These are phyloP conservation scores for Mycena polygramma DNA, from an alignment of 768 basidiomycete genomes.

Conservation along the genomic window DNA sequence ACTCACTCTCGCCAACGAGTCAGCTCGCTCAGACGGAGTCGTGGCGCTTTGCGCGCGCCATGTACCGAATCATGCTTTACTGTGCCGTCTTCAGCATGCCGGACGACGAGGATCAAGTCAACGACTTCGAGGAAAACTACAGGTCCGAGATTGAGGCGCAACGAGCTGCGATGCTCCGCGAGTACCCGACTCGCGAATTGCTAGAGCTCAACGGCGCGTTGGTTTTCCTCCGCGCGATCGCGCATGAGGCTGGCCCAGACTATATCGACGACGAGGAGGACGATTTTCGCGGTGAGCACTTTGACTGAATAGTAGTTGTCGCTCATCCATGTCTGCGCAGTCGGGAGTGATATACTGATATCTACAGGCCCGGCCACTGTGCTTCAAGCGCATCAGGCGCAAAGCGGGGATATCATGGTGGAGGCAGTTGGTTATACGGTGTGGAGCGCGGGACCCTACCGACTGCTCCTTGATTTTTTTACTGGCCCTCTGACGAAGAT, in stretches of 20 bases:
- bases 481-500: neutral
- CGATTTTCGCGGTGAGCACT: neutral
- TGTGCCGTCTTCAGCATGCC: constrained; percentile 10
- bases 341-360: neutral
- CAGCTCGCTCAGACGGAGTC: constrained; percentile 9
- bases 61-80: constrained; percentile 28
- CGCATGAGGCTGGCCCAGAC: neutral
- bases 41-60: constrained; percentile 19
- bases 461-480: constrained; percentile 4
- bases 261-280: neutral
- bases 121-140: neutral
- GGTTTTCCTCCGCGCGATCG: constrained; percentile 4
- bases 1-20: neutral
- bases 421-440: neutral
- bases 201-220: constrained; percentile 1
- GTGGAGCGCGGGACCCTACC: neutral
- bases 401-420: neutral
- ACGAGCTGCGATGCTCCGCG: constrained; percentile 2
- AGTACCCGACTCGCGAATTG: constrained; percentile 15
- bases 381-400: neutral
- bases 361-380: constrained; percentile 11
- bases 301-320: neutral
- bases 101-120: neutral
- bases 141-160: neutral
- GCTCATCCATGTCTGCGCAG: neutral